Evolutionary conservation across 805 yeast genomes (phyloP), one percentile per base, ranked within the genome.

Genomic region (Metschnikowia cerradonensis): DNA sequence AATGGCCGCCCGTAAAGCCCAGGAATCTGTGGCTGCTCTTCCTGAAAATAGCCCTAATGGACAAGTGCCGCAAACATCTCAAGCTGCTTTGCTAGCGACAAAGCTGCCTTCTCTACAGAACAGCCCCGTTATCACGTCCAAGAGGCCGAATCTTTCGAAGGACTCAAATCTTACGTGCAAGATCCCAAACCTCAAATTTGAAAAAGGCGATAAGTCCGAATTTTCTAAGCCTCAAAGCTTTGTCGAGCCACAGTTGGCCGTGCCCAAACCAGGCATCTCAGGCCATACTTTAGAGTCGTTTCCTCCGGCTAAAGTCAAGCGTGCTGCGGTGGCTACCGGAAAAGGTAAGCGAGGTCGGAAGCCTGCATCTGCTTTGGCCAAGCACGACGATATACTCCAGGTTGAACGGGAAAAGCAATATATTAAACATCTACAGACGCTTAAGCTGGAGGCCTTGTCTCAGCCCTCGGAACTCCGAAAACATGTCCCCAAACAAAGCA

Each of bases 281-380:
- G 96, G 97, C 2, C 73, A 82, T 38, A 86, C 94, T 3, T 67
- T 90, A 48, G 88, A 82, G 55, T 75, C 80, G n/a, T 75, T 76
- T 5, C 96, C 96, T 7, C 79, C 81, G 15, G 66, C 73, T 3
- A 84, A 80, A 59, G 69, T 80, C 35, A 80, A 77, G 60, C 80
- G 77, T 54, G 86, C 81, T 42, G 71, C 82, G 15, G 64, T 77
- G 14, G 33, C 44, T 77, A 86, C 81, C 76, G 81, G 26, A 58
- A 64, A 50, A 72, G 70, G 47, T 33, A 80, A 15, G 59, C 64
- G 49, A 72, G 69, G 47, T 39, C 58, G 54, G 48, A 58, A 55
- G 42, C 54, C 49, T 43, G 50, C 50, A 52, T 47, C 36, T 38
- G 42, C 45, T 8, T 49, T 39, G 17, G 50, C 42, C 23, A 35